Base-by-base conservation (phyloP, 495 filamentous ascomycete species). In the Aspergillus incahuasiensis region DNA sequence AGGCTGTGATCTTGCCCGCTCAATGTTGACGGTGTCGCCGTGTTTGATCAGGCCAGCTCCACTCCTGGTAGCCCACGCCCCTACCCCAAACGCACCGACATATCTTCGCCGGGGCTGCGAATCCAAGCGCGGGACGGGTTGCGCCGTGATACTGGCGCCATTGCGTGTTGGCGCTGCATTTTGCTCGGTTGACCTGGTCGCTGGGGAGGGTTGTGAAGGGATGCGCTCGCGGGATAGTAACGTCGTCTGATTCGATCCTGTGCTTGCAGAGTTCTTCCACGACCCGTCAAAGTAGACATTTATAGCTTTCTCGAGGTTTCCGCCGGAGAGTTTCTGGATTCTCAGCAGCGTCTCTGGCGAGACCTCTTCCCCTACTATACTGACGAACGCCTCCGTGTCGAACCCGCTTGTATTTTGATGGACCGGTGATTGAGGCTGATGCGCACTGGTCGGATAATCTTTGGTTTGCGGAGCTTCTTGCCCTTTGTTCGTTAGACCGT, bases 251-350 rank as follows among this genome's bases (percentile, higher is more conserved):
- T 32, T 61, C 16, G 56, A 56, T 1, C 50, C 54, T 28, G 35
- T 24, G 16, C 41, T 51, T 0, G 35, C 16, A 1, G 74, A 60
- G 1, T 67, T 81, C 61, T 86, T 92, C 90, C 90, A 97, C 5
- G 91, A 96, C 13, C 92, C 92, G 61, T 98, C 94, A 47, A 96
- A 86, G 64, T 91, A 98, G 73, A 96, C 88, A 61, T 89, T 88
- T 52, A 91, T 80, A 7, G 87, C 88, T 60, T 78, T 74, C 63
- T 88, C 83, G 8, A 90, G 65, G 55, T 86, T 74, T 54, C 81
- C 75, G 5, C 79, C 81, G 13, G 86, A 82, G n/a, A 77, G 75
- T n/a, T 76, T 65, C 28, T 72, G 74, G 25, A 91, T 79, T 35
- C 71, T 70, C 6, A 67, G 57, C 16, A 90, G 63, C 1, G 76